Evolutionary conservation across 1,284 basidiomycete species (phyloP).

Genomic region (Cutaneotrichosporon cyanovorans): DNA sequence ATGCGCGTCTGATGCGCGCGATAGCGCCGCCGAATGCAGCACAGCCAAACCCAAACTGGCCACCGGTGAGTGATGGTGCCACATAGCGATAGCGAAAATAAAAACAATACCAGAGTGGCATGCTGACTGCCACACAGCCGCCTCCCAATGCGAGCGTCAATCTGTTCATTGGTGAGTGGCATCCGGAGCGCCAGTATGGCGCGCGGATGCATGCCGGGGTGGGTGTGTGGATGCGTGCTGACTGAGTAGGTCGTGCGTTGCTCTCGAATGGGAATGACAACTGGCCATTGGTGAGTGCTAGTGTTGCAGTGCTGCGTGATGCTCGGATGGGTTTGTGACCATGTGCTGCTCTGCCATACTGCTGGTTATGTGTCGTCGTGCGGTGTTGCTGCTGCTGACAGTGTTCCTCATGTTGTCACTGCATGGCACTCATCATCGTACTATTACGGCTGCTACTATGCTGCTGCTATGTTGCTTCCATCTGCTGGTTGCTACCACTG

Average conservation of each 20-base stretch:
- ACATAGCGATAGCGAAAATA: neutral
- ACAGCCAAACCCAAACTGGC: constrained; percentile 36
- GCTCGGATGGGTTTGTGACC: too few species aligned
- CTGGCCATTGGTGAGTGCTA: constrained; percentile 40
- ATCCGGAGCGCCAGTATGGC: too few species aligned
- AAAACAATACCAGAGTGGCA: neutral
- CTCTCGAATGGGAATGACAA: constrained; percentile 43
- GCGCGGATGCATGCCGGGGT: constrained; percentile 4
- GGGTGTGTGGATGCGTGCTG: constrained; percentile 7
- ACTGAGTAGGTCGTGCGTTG: constrained; percentile 27
- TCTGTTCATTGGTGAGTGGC: constrained; percentile 34
- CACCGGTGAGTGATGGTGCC: constrained; percentile 35
- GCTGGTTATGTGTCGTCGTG: too few species aligned
- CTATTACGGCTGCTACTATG: too few species aligned
- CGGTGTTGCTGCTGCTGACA: too few species aligned
- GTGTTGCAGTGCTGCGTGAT: too few species aligned
- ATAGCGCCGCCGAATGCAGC: constrained; percentile 39
- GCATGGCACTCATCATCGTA: too few species aligned
- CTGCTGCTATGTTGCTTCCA: too few species aligned
- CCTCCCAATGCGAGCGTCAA: constrained; percentile 44
- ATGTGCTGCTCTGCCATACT: too few species aligned
- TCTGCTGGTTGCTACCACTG: too few species aligned
- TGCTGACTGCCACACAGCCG: constrained; percentile 24
- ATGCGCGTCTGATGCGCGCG: constrained; percentile 34
- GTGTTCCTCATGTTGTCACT: too few species aligned